Conservation (phyloP, 2,329 filamentous ascomycete species). For the Ilyonectria mors-panacis region DNA sequence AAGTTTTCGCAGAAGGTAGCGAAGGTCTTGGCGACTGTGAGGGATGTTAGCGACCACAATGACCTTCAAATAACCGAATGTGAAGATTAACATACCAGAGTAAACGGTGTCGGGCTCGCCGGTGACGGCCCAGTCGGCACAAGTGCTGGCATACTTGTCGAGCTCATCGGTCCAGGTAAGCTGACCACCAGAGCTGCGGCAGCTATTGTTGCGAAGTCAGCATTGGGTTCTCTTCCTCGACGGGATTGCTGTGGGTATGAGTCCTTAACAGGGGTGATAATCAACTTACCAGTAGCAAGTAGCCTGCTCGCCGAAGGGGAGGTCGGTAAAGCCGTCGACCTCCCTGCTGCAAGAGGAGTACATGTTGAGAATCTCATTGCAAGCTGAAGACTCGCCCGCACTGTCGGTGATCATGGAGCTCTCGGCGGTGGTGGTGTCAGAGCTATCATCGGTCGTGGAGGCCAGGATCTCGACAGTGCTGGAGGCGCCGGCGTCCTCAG, state of each 20-base stretch:
- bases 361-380: slow-evolving; percentile 47
- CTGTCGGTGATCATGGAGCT: slow-evolving; percentile 30
- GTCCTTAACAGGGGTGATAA: background rate
- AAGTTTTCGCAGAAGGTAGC: slow-evolving; percentile 51
- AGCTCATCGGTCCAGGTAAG: slow-evolving; percentile 51
- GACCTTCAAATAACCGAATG: background rate
- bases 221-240: background rate
- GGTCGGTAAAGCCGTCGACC: slow-evolving; percentile 44
- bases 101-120: slow-evolving; percentile 47
- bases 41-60: slow-evolving; percentile 31
- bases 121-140: slow-evolving; percentile 49
- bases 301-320: slow-evolving; percentile 48
- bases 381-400: slow-evolving; percentile 40
- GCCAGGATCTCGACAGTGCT: background rate
- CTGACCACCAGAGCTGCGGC: slow-evolving; percentile 34
- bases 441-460: slow-evolving; percentile 30
- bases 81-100: slow-evolving; percentile 39
- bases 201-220: slow-evolving; percentile 42
- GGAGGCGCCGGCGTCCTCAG: background rate
- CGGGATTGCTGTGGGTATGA: background rate
- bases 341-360: slow-evolving; percentile 46
- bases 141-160: slow-evolving; percentile 50
- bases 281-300: slow-evolving; percentile 52
- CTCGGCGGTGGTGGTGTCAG: slow-evolving; percentile 15
- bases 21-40: slow-evolving; percentile 48